Percentiles rank a stretch among this genome's conserved stretches.
phyloP scores from a whole-genome alignment of 208 protist genomes.

The Borovskyia barvae region DNA sequence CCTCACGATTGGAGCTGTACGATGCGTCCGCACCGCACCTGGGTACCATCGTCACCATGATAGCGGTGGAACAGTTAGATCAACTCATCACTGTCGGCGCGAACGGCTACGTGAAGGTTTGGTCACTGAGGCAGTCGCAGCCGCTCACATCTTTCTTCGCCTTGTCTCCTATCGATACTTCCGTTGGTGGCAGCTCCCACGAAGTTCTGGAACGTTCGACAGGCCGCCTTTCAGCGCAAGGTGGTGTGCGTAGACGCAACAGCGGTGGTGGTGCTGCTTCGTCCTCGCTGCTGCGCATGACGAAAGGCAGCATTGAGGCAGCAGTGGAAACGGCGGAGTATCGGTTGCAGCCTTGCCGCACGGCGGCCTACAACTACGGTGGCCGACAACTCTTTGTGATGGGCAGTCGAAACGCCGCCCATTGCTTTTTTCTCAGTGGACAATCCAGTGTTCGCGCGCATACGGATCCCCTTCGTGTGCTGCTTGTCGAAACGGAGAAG shows the following conservation, averaged over 20 bases:
- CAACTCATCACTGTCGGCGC: conserved; percentile 68
- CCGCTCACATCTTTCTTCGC: conserved; percentile 72
- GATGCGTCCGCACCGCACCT: conserved; percentile 71
- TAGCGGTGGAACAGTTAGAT: conserved; percentile 60
- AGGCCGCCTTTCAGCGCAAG: too few species aligned
- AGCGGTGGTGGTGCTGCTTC: background rate
- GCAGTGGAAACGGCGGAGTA: conserved; percentile 28
- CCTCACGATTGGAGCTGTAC: conserved; percentile 53
- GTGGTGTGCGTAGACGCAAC: background rate
- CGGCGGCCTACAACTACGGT: conserved; percentile 59
- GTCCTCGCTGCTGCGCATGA: conserved; percentile 18
- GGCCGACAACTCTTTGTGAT: conserved; percentile 63
- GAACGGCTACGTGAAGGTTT: conserved; percentile 75
- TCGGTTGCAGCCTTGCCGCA: conserved; percentile 40
- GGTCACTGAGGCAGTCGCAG: conserved; percentile 46
- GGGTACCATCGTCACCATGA: conserved; percentile 49
- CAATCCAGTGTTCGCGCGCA: conserved; percentile 52
- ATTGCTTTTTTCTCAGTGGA: conserved; percentile 67
- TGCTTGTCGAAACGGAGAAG: conserved; percentile 31
- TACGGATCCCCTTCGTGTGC: conserved; percentile 37
- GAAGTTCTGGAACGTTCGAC: too few species aligned
- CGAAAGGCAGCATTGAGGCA: conserved; percentile 36
- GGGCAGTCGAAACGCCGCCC: conserved; percentile 58
- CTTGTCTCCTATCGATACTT: conserved; percentile 11
- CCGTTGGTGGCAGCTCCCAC: background rate